Conservation (phyloP, 2,329 filamentous ascomycete genomes). For the Penicillium sp. region DNA sequence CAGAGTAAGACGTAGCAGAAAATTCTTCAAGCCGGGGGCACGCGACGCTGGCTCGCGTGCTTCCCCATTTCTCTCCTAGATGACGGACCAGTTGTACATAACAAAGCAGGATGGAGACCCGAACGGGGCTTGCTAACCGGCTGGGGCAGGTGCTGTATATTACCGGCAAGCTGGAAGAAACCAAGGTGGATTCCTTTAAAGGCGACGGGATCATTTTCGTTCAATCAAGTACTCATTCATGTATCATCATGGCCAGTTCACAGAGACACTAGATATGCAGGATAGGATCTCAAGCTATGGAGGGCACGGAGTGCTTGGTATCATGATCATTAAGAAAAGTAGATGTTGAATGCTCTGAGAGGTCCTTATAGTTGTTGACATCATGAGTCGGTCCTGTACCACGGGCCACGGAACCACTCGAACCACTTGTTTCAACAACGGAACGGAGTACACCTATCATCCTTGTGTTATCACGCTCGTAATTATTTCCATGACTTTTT, state of each 20-base stretch:
- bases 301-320: neutral
- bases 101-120: neutral
- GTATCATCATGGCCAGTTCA: neutral
- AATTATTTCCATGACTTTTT: neutral
- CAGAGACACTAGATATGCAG: neutral
- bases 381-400: conserved; percentile 22
- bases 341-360: neutral
- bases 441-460: neutral
- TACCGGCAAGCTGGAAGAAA: neutral
- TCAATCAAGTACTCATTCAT: neutral
- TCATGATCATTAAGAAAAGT: neutral
- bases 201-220: neutral
- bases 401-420: conserved; percentile 2
- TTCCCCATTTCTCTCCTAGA: neutral
- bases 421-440: conserved; percentile 5
- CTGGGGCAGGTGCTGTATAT: conserved; percentile 7
- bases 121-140: conserved; percentile 5
- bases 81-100: neutral
- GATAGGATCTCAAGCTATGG: neutral
- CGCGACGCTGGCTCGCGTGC: conserved; percentile 1
- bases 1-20: neutral
- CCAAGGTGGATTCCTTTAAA: neutral
- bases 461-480: too few relatives aligned
- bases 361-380: conserved; percentile 20
- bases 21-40: conserved; percentile 3